These are phyloP conservation scores for Aphanomyces invadans DNA, from an alignment of 352 stramenopile species.

Conservation along the genomic window DNA sequence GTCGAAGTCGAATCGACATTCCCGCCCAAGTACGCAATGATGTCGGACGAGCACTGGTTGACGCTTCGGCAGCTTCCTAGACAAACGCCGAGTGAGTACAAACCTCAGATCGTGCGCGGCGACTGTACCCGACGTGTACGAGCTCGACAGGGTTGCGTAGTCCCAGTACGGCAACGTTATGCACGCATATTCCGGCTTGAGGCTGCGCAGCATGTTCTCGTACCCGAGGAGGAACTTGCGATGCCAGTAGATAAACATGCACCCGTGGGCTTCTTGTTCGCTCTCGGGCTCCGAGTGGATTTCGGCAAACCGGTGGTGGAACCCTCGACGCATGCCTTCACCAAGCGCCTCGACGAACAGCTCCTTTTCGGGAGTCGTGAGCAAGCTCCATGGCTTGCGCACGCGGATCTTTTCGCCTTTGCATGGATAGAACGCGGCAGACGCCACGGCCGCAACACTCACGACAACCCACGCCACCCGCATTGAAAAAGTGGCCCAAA, in stretches of 20 bases:
- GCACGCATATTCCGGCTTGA: slow-evolving; percentile 35
- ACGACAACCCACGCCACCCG: neutral
- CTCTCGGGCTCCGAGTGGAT: slow-evolving; percentile 43
- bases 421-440: slow-evolving; percentile 26
- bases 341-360: slow-evolving; percentile 43
- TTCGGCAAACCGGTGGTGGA: slow-evolving; percentile 50
- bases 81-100: neutral
- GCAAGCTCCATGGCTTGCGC: slow-evolving; percentile 42
- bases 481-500: neutral
- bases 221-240: slow-evolving; percentile 51
- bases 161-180: slow-evolving; percentile 63
- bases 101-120: too few species aligned
- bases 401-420: slow-evolving; percentile 25
- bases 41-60: neutral
- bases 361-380: slow-evolving; percentile 32
- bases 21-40: neutral
- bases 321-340: slow-evolving; percentile 42
- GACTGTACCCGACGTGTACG: neutral
- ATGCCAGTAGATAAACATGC: slow-evolving; percentile 74
- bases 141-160: slow-evolving; percentile 22
- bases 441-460: neutral
- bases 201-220: slow-evolving; percentile 63
- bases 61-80: neutral
- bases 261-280: slow-evolving; percentile 45
- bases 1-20: neutral